A percentile compares a stretch with the other conserved stretches of the same genome.
These are phyloP conservation scores for Rhizopogon rudus DNA, from an alignment of 768 basidiomycete species.

Conservation along the genomic window DNA sequence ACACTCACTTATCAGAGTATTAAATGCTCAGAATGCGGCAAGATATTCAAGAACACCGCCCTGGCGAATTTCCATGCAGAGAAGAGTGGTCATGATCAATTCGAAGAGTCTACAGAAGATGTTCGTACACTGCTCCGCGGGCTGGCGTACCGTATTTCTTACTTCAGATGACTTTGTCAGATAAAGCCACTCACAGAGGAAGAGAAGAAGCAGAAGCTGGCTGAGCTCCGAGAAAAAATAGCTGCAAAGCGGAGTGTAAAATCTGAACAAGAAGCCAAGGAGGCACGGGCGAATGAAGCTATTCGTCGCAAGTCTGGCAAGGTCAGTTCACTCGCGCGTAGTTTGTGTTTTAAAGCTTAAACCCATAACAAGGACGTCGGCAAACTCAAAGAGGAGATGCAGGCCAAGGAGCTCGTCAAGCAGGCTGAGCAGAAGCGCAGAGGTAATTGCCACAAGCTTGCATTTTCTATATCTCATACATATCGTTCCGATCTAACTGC, in stretches of 20 bases:
- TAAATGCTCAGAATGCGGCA: conserved; percentile 80
- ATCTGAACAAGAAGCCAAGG: conserved; percentile 67
- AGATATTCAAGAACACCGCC: conserved; percentile 81
- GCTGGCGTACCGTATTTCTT: neutral
- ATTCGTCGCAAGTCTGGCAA: conserved; percentile 84
- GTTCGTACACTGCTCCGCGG: conserved; percentile 30
- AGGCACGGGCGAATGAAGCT: conserved; percentile 67
- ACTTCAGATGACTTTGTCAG: conserved; percentile 31
- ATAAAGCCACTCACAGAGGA: conserved; percentile 94
- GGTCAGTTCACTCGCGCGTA: conserved; percentile 30
- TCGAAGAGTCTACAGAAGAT: conserved; percentile 95
- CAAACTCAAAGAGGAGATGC: conserved; percentile 69
- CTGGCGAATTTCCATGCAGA: conserved; percentile 92
- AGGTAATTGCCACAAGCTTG: conserved; percentile 39
- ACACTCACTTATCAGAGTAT: conserved; percentile 50
- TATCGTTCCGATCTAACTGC: neutral
- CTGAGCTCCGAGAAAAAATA: conserved; percentile 76
- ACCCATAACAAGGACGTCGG: conserved; percentile 51
- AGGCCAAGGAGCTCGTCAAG: conserved; percentile 75
- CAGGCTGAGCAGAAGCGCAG: conserved; percentile 77
- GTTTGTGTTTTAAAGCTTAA: neutral
- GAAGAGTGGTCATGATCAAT: conserved; percentile 92
- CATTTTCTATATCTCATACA: too few relatives aligned
- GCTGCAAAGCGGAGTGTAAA: conserved; percentile 72
- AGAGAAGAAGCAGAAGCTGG: conserved; percentile 79